Evolutionary conservation across 768 basidiomycete species (phyloP).

Genomic region (Megacollybia marginata): DNA sequence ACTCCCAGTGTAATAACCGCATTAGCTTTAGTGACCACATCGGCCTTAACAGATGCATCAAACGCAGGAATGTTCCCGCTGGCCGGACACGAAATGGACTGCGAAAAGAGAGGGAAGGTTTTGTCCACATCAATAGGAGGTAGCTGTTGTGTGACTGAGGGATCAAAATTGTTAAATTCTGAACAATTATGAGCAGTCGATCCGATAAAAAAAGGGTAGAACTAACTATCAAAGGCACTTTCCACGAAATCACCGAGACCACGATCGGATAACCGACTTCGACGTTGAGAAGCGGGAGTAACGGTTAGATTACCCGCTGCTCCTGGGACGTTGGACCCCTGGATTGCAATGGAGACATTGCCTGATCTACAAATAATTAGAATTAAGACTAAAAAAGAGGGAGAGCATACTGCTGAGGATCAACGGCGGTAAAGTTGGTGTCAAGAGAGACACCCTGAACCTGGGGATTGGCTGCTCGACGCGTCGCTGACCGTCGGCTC

Average conservation of each 20-base stretch:
- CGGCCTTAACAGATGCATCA: constrained; percentile 17
- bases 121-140: constrained; percentile 24
- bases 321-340: constrained; percentile 15
- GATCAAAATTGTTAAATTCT: constrained; percentile 22
- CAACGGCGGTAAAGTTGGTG: constrained; percentile 22
- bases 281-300: constrained; percentile 6
- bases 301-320: constrained; percentile 11
- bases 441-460: constrained; percentile 27
- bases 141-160: constrained; percentile 22
- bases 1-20: constrained; percentile 30
- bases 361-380: constrained; percentile 6
- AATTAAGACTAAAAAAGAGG: neutral
- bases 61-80: constrained; percentile 6
- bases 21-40: constrained; percentile 24
- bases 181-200: constrained; percentile 8
- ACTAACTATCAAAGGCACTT: constrained; percentile 14
- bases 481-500: constrained; percentile 15
- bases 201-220: neutral
- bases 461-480: constrained; percentile 6
- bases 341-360: constrained; percentile 15
- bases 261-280: constrained; percentile 13
- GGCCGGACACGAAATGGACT: constrained; percentile 14
- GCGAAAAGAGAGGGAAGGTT: constrained; percentile 22
- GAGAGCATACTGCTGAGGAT: constrained; percentile 10
- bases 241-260: constrained; percentile 21